Evolutionary conservation across 768 basidiomycete species (phyloP).

Genomic region (Pulveroboletus sp.): DNA sequence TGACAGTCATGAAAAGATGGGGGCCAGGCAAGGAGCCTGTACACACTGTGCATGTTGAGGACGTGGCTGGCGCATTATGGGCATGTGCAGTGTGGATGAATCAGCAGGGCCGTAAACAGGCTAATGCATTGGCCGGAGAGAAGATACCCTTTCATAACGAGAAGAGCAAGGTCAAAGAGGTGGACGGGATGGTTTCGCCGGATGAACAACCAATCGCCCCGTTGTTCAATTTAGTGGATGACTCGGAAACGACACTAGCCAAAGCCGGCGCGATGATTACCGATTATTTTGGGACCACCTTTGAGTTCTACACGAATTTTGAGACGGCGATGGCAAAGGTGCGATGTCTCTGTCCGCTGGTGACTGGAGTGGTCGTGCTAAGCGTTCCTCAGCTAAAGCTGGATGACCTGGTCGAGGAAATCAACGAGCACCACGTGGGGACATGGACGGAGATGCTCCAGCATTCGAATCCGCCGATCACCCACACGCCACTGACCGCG

Average conservation of each 20-base stretch:
- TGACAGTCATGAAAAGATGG: conserved; percentile 48
- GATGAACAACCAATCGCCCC: conserved; percentile 62
- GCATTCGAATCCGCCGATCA: conserved; percentile 64
- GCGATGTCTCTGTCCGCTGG: conserved; percentile 1
- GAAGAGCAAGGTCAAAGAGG: conserved; percentile 59
- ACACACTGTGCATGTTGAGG: conserved; percentile 73
- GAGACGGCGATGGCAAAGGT: conserved; percentile 68
- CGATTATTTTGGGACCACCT: conserved; percentile 70
- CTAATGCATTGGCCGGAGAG: conserved; percentile 48
- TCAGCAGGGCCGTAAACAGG: conserved; percentile 56
- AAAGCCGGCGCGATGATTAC: conserved; percentile 64
- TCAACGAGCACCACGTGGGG: conserved; percentile 78
- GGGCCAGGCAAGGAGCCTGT: conserved; percentile 71
- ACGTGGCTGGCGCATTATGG: conserved; percentile 75
- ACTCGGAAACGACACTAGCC: conserved; percentile 64
- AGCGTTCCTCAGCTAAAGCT: conserved; percentile 44
- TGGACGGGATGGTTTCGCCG: conserved; percentile 55
- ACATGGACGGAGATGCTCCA: conserved; percentile 81
- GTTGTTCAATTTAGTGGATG: conserved; percentile 82
- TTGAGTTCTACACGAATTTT: conserved; percentile 74
- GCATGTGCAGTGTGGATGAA: conserved; percentile 75
- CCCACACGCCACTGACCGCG: conserved; percentile 66
- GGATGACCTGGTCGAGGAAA: conserved; percentile 73
- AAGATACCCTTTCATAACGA: conserved; percentile 46
- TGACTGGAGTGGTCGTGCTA: neutral